phyloP scores from a whole-genome alignment of 2,329 filamentous ascomycete genomes.

The Colletotrichum viniferum region DNA sequence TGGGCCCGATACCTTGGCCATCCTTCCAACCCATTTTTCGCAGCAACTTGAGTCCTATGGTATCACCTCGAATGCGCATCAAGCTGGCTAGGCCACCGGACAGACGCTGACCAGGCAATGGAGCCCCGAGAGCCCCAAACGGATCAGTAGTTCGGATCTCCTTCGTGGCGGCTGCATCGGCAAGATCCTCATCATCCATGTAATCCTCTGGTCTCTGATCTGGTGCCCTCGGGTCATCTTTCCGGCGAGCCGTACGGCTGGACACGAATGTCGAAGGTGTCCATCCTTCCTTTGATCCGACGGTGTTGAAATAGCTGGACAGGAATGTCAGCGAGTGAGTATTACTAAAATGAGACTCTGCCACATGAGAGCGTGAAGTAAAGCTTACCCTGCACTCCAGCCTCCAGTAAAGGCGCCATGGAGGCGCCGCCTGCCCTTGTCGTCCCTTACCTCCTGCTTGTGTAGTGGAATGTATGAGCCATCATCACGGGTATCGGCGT shows the following conservation, averaged over 20 bases:
- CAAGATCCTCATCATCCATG: conserved; percentile 97
- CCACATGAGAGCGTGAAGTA: not conserved
- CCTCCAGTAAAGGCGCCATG: conserved; percentile 97
- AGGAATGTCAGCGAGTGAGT: conserved; percentile 30
- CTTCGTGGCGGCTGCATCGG: conserved; percentile 80
- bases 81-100: conserved; percentile 66
- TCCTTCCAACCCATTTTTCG: conserved; percentile 96
- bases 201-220: conserved; percentile 82
- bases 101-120: conserved; percentile 42
- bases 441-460: conserved; percentile 97
- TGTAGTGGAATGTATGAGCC: conserved; percentile 93
- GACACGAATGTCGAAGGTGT: conserved; percentile 90
- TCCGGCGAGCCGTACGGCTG: conserved; percentile 79
- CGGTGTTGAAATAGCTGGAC: conserved; percentile 91
- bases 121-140: conserved; percentile 78
- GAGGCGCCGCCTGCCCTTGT: conserved; percentile 85
- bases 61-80: conserved; percentile 75
- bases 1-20: conserved; percentile 91
- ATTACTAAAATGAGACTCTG: not conserved
- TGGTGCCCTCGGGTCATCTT: conserved; percentile 58
- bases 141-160: conserved; percentile 73
- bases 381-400: conserved; percentile 89
- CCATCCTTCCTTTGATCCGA: conserved; percentile 98
- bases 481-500: conserved; percentile 81
- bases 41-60: conserved; percentile 83